Conservation (phyloP, 306 rosid genomes). For the Lithocarpus polystachyus region DNA sequence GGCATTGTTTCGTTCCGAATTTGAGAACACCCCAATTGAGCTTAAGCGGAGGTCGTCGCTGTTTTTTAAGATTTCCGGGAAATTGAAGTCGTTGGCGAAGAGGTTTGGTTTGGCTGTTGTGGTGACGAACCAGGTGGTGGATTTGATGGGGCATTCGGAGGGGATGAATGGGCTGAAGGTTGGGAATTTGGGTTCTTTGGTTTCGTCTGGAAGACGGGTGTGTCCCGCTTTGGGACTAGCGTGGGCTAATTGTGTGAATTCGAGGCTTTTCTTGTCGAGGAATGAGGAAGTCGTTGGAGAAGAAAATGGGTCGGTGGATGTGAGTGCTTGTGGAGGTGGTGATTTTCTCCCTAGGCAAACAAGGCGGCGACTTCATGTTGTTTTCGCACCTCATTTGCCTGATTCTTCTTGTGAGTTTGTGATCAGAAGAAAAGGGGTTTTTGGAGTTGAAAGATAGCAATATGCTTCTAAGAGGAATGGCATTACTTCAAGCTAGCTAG, state of each 20-base stretch:
- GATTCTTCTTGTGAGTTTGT: slow-evolving; percentile 39
- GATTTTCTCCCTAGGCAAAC: slow-evolving; percentile 19
- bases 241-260: slow-evolving; percentile 86
- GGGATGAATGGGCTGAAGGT: slow-evolving; percentile 49
- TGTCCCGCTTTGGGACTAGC: slow-evolving; percentile 80
- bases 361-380: slow-evolving; percentile 53
- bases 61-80: slow-evolving; percentile 71
- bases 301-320: slow-evolving; percentile 8
- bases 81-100: slow-evolving; percentile 54
- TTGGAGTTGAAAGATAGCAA: slow-evolving; percentile 31
- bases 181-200: slow-evolving; percentile 52
- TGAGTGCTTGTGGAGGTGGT: background rate
- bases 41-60: slow-evolving; percentile 62
- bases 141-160: slow-evolving; percentile 43
- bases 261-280: slow-evolving; percentile 71
- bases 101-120: slow-evolving; percentile 62
- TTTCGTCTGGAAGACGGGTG: slow-evolving; percentile 67
- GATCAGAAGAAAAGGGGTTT: slow-evolving; percentile 38
- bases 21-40: slow-evolving; percentile 55
- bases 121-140: slow-evolving; percentile 82
- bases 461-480: background rate
- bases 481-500: no score
- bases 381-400: slow-evolving; percentile 86
- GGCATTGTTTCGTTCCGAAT: slow-evolving; percentile 82
- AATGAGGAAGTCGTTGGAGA: slow-evolving; percentile 34